Evolutionary conservation across 202 grass and related monocot genomes (phyloP).

Genomic region (Eragrostis tef): DNA sequence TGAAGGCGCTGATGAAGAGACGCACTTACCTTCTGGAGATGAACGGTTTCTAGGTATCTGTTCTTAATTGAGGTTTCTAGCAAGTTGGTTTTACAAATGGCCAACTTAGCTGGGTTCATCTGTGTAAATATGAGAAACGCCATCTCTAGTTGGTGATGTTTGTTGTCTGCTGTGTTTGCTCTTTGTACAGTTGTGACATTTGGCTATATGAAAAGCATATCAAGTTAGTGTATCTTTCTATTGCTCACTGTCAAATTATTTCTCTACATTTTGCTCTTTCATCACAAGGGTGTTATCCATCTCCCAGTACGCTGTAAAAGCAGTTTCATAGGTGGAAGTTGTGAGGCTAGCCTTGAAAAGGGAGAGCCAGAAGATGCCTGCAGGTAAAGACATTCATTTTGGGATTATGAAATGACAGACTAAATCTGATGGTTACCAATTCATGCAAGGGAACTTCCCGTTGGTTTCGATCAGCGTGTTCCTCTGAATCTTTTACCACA

Average conservation of each 20-base stretch:
- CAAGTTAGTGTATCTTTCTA: conserved; percentile 35
- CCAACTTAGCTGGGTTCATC: conserved; percentile 38
- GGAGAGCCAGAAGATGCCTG: conserved; percentile 29
- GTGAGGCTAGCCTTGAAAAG: conserved; percentile 31
- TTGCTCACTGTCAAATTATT: neutral
- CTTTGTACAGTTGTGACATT: conserved; percentile 65
- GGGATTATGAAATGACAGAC: conserved; percentile 49
- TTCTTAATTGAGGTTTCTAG: neutral
- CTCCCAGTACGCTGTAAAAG: neutral
- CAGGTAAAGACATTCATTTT: conserved; percentile 51
- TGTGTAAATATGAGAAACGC: conserved; percentile 36
- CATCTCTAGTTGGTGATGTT: conserved; percentile 47
- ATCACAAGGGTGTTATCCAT: neutral
- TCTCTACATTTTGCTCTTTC: neutral
- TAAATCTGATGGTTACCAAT: conserved; percentile 49
- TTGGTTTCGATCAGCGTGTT: conserved; percentile 45
- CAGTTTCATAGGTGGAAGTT: conserved; percentile 27
- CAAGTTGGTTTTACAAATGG: conserved; percentile 25
- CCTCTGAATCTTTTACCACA: conserved; percentile 26
- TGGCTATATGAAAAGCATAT: conserved; percentile 61
- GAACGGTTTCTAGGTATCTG: conserved; percentile 83
- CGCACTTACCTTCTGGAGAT: conserved; percentile 86
- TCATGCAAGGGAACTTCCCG: conserved; percentile 30
- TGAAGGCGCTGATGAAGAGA: conserved; percentile 77
- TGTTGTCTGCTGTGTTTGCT: conserved; percentile 49